Conservation (phyloP, 345 rosid species). For the Psidium guajava region DNA sequence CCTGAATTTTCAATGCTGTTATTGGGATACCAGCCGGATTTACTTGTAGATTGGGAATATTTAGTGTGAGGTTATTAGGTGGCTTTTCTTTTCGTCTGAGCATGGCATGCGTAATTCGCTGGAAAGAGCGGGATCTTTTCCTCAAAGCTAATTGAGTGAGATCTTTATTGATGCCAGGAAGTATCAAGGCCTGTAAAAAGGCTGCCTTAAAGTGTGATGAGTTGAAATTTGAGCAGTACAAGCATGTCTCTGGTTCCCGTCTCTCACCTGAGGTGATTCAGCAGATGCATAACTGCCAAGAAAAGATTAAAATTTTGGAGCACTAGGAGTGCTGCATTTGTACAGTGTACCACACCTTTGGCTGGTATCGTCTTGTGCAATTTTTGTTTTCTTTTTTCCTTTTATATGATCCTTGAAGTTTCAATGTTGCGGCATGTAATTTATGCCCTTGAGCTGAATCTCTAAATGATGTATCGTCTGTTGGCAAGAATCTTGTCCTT, state of each 20-base stretch:
- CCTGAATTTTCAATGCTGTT: background rate
- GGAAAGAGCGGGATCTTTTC: background rate
- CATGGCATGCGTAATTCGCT: accelerated
- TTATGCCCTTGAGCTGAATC: background rate
- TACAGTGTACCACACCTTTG: background rate
- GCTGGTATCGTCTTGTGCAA: background rate
- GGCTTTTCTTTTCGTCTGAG: accelerated
- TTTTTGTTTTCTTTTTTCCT: background rate
- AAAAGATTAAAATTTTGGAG: conserved; percentile 55
- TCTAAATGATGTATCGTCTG: background rate
- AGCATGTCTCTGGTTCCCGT: conserved; percentile 22
- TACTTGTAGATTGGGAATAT: background rate
- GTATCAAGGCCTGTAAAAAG: conserved; percentile 52
- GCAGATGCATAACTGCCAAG: conserved; percentile 49
- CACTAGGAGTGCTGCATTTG: background rate
- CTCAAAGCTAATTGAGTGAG: background rate
- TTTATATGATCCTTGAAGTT: background rate
- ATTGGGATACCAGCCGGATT: background rate
- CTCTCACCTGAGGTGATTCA: conserved; percentile 41
- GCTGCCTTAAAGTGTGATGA: conserved; percentile 73
- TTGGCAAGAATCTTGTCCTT: background rate
- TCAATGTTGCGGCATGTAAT: background rate
- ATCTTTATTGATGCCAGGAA: conserved; percentile 20
- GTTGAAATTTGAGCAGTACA: conserved; percentile 57
- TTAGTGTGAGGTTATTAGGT: background rate